Evolutionary conservation across 2,329 filamentous ascomycete genomes (phyloP).

Genomic region (Fusarium sp.): DNA sequence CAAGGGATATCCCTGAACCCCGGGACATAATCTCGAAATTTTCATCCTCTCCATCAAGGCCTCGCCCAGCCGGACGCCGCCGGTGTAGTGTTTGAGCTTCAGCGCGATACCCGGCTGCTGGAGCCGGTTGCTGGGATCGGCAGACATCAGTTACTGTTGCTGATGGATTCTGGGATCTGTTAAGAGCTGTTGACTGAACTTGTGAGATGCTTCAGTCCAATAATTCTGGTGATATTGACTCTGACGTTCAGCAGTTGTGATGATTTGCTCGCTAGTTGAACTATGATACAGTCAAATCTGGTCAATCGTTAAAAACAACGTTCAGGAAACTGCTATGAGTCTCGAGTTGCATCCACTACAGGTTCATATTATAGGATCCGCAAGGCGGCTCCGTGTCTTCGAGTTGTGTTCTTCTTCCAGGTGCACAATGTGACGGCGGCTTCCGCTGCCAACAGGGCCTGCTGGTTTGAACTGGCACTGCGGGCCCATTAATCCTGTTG

Average conservation of each 20-base stretch:
- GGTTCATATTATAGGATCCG: slow-evolving; percentile 33
- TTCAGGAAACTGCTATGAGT: slow-evolving; percentile 13
- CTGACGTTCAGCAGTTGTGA: neutral
- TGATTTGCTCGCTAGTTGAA: neutral
- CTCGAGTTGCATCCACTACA: slow-evolving; percentile 22
- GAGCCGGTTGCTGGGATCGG: slow-evolving; percentile 39
- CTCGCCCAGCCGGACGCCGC: slow-evolving; percentile 40
- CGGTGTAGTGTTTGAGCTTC: slow-evolving; percentile 40
- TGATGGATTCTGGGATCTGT: neutral
- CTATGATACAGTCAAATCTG: slow-evolving; percentile 10
- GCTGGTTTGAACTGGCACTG: slow-evolving; percentile 25
- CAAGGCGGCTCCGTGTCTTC: slow-evolving; percentile 36
- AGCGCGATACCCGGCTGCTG: slow-evolving; percentile 36
- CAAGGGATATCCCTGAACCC: slow-evolving; percentile 40
- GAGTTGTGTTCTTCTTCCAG: slow-evolving; percentile 18
- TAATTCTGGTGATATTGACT: neutral
- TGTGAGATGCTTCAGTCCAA: slow-evolving; percentile 7
- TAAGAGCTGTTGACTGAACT: slow-evolving; percentile 1
- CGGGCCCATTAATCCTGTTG: slow-evolving; percentile 36
- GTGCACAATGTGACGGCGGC: slow-evolving; percentile 29
- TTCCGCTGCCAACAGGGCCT: slow-evolving; percentile 36
- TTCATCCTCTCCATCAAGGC: slow-evolving; percentile 36
- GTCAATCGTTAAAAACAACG: slow-evolving; percentile 15
- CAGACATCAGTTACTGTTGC: slow-evolving; percentile 13
- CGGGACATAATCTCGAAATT: slow-evolving; percentile 42